Evolutionary conservation across 257 asterid genomes (phyloP), one percentile per base, ranked within the genome.

Genomic region (Vinca minor): DNA sequence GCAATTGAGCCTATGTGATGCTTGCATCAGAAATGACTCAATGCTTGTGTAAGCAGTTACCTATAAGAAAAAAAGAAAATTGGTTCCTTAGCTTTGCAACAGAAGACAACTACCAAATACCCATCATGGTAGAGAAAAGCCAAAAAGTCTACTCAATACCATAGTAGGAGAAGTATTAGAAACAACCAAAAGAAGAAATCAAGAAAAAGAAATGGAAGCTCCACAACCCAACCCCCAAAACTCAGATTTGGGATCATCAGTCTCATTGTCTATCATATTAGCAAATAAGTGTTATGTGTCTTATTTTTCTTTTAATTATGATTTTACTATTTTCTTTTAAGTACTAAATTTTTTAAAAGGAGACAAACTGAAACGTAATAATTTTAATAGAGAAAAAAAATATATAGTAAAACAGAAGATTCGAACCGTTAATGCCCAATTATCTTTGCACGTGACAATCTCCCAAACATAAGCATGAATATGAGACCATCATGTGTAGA

Each of bases 1-100:
- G 45, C 14, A 10, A n/a, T n/a, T n/a, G 41, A 8, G n/a, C n/a
- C n/a, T n/a, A n/a, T n/a, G n/a, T n/a, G n/a, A n/a, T 70, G 82
- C 62, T 82, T 79, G 81, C 96, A 77, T 91, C 89, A 88, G 56
- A 52, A 66, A 76, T 84, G 96, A 91, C 79, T 15, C 39, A 42
- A 82, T 79, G 95, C 94, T 86, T 72, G 47, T 66, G 61, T 86
- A 76, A 83, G 86, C 90, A 72, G 80, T 54, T 95, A 82, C 90
- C 82, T 70, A 57, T 47, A 28, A 13, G 56, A 21, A 32, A 23
- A 59, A 66, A 20, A 53, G n/a, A n/a, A n/a, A 59, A 64, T 63
- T 55, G 74, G 72, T 71, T 67, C 70, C 79, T 75, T 74, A 69
- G 83, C 75, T 79, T 62, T 75, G 84, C 78, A 75, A 78, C 76